A percentile compares a stretch with the other conserved stretches of the same genome.
These are phyloP conservation scores for Boletus rufocinnamomeus DNA, from an alignment of 768 basidiomycete species.

Conservation along the genomic window DNA sequence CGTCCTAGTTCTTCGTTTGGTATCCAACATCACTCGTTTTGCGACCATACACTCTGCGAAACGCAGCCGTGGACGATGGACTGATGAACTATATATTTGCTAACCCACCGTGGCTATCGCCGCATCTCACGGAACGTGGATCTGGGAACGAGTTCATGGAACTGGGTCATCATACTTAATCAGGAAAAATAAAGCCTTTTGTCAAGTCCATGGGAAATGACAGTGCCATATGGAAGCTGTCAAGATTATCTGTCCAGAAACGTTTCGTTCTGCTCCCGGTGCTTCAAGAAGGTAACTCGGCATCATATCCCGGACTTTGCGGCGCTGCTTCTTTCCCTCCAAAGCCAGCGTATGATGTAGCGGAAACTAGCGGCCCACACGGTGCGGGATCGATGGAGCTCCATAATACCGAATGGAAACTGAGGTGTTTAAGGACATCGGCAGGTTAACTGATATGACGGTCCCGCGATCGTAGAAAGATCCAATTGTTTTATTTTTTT, in stretches of 20 bases:
- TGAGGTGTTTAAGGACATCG: not conserved
- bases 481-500: slow-evolving; percentile 3
- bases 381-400: slow-evolving; percentile 17
- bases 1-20: slow-evolving; percentile 14
- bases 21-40: slow-evolving; percentile 20
- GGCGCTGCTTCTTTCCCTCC: slow-evolving; percentile 9
- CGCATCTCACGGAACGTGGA: slow-evolving; percentile 27
- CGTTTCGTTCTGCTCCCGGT: slow-evolving; percentile 8
- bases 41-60: not conserved
- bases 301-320: slow-evolving; percentile 33
- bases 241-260: slow-evolving; percentile 18
- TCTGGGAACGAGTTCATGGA: slow-evolving; percentile 14
- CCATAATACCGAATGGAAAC: slow-evolving; percentile 8
- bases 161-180: slow-evolving; percentile 13
- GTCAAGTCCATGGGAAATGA: slow-evolving; percentile 9
- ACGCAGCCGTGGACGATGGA: not conserved
- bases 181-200: slow-evolving; percentile 11
- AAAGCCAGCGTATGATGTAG: slow-evolving; percentile 4
- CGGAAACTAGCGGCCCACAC: slow-evolving; percentile 29
- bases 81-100: slow-evolving; percentile 13
- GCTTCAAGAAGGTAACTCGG: slow-evolving; percentile 11
- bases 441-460: slow-evolving; percentile 11
- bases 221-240: slow-evolving; percentile 11
- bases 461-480: slow-evolving; percentile 19
- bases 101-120: slow-evolving; percentile 22